Base-by-base conservation (phyloP, 768 basidiomycete species). In the Cantharellus cinnabarinus region DNA sequence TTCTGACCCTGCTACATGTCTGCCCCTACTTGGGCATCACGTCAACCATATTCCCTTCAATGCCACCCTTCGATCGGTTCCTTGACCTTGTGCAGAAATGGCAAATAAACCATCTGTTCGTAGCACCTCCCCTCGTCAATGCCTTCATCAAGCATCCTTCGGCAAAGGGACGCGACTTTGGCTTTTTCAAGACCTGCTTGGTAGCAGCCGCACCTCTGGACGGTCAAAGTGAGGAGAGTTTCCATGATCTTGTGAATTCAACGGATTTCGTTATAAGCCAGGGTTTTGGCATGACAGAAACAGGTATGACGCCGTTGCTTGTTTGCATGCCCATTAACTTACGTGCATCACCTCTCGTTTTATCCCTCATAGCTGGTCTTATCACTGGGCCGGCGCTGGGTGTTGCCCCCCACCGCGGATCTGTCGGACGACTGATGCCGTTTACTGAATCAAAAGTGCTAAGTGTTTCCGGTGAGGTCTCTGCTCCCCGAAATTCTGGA, bases 401-500 rank as follows among this genome's bases (percentile, higher is more conserved):
- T 29, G 44, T 48, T 29, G 44, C 10, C 10, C 44, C 44, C 10
- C 29, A 29, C 44, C 29, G 10, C 10, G 44, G 44, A 48, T 48
- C 44, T 38, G 29, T 48, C 29, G 44, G 44, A 48, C 44, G 44
- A 10, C 29, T 48, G 10, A 10, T 48, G 10, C 10, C 44, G 10
- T 10, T 10, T 10, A 48, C 44, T 29, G 44, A 48, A 10, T 48
- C 10, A 10, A 37, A 54, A 37, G 35, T 10, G 4, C 15, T 62
- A 2, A 61, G 54, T 15, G 50, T 54, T n/a, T 56, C 52, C 40
- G 62, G 56, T 39, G 63, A 62, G 51, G 20, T 29, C 20, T 29
- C 20, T 29, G 20, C 20, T 29, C 20, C 20, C 20, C 20, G 20
- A 29, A 29, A 29, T 29, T 29, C 20, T 29, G 20, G 20, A 29